Evolutionary conservation across 2,329 filamentous ascomycete genomes (phyloP).

Genomic region (Trichoderma cornu-damae): DNA sequence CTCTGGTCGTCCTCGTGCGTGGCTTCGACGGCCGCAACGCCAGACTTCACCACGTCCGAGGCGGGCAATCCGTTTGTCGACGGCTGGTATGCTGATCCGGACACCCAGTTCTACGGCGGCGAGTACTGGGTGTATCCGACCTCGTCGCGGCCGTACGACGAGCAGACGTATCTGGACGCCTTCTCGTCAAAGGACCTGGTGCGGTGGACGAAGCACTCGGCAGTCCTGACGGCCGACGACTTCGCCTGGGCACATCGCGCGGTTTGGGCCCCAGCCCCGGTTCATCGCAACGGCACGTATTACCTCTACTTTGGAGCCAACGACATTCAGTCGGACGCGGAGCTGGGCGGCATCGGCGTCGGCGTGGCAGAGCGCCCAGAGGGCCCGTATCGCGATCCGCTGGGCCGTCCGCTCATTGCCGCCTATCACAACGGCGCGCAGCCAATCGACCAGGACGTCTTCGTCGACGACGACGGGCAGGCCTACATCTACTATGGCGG

Average conservation of each 20-base stretch:
- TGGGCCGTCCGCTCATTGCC: conserved; percentile 33
- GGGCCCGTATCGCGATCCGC: conserved; percentile 34
- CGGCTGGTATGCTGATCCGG: conserved; percentile 49
- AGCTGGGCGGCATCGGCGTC: conserved; percentile 39
- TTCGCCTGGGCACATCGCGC: conserved; percentile 41
- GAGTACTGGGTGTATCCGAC: conserved; percentile 48
- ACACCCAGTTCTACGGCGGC: conserved; percentile 42
- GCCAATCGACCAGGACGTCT: conserved; percentile 40
- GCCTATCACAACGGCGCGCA: conserved; percentile 42
- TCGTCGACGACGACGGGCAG: conserved; percentile 40
- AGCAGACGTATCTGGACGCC: conserved; percentile 47
- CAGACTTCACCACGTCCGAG: conserved; percentile 37
- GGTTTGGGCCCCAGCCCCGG: conserved; percentile 45
- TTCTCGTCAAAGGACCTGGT: conserved; percentile 47
- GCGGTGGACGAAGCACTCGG: conserved; percentile 44
- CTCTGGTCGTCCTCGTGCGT: conserved; percentile 8
- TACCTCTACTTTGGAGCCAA: conserved; percentile 49
- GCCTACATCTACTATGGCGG: conserved; percentile 41
- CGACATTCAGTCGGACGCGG: conserved; percentile 35
- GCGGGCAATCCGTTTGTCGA: conserved; percentile 45
- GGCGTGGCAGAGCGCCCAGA: conserved; percentile 31
- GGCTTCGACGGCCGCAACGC: conserved; percentile 15
- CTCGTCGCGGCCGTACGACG: conserved; percentile 39
- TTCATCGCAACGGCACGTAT: conserved; percentile 40
- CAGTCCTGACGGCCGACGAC: conserved; percentile 34